Evolutionary conservation across 768 basidiomycete genomes (phyloP), one percentile per base, ranked within the genome.

Genomic region (Phlebiopsis gigantea): DNA sequence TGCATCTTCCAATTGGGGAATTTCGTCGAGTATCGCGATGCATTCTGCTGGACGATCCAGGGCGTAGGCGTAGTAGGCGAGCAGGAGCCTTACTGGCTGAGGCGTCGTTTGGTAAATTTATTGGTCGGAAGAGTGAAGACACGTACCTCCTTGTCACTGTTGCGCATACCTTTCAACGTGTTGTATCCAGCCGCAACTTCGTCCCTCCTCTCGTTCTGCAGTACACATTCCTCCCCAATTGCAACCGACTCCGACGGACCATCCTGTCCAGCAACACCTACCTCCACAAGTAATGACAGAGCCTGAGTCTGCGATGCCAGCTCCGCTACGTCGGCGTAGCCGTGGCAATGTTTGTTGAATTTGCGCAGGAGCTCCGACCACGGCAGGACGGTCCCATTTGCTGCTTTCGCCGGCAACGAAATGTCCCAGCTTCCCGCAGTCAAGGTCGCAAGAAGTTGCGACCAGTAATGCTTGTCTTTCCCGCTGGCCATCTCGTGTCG

Each of bases 351-450:
- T 61, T 94, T 94, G 68, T 88, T 85, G 73, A 90, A 92, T 71
- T 94, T 94, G 61, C 89, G 80, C 41, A 93, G 71, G 12, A 93
- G 79, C 65, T 90, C 87, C 1, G 83, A 75, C 92, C 92, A 94
- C 10, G 84, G 73, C 15, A 93, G 68, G 4, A 69, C 62, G 0
- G 64, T 58, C 14, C 80, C 85, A 28, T 80, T 80, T 28, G 77
- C 77, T 0, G 80, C 72, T 61, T 78, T 87, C 4, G 85, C 87
- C 0, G 90, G 89, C 25, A 68, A 67, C 2, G 72, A 60, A 5
- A 85, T 73, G 14, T 81, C 71, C 92, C 92, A 94, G 61, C 81
- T 75, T 7, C 92, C 92, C 0, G 82, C 83, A 2, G 87, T 84
- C 53, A 93, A 79, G 0, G 82, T 83, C 1, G 77, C 66, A 47